phyloP scores from a whole-genome alignment of 108 stramenopile species.

The Discostella pseudostelligera region DNA sequence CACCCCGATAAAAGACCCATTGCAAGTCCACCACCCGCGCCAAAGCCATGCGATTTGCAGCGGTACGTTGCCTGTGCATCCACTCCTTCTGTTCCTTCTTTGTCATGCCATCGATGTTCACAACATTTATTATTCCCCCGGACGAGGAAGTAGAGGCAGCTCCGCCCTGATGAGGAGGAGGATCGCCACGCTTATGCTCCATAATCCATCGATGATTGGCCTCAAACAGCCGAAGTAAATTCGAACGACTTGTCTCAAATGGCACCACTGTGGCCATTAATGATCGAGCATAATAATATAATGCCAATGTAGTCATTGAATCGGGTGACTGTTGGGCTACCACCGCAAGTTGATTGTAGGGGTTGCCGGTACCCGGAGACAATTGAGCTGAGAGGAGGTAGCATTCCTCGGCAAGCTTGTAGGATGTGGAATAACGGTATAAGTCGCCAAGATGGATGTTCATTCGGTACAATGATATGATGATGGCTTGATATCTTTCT shows the following conservation, averaged over 20 bases:
- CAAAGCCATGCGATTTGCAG: slow-evolving; percentile 48
- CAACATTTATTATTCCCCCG: slow-evolving; percentile 4
- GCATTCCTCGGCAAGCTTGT: slow-evolving; percentile 52
- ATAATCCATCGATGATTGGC: slow-evolving; percentile 57
- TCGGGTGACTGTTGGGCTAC: slow-evolving; percentile 57
- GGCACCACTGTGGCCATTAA: slow-evolving; percentile 55
- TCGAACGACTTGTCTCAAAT: slow-evolving; percentile 63
- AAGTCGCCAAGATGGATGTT: slow-evolving; percentile 76
- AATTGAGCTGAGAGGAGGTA: slow-evolving; percentile 61
- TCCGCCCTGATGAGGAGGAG: not conserved
- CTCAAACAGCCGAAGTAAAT: slow-evolving; percentile 62
- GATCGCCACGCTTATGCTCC: slow-evolving; percentile 38
- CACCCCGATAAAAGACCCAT: slow-evolving; percentile 52
- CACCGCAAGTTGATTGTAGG: slow-evolving; percentile 84
- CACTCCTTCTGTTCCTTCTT: slow-evolving; percentile 43
- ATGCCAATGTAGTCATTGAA: slow-evolving; percentile 38
- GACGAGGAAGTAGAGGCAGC: not conserved
- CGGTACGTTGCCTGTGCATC: slow-evolving; percentile 40
- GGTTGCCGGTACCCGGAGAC: slow-evolving; percentile 73
- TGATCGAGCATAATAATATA: slow-evolving; percentile 79
- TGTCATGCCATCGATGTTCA: not conserved
- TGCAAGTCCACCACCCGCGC: slow-evolving; percentile 76
- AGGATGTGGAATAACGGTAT: slow-evolving; percentile 58
- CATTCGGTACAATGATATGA: slow-evolving; percentile 51
- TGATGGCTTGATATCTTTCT: slow-evolving; percentile 27